A percentile compares a stretch with the other conserved stretches of the same genome.
Conservation (phyloP, 2,329 filamentous ascomycete genomes). For the Colletotrichum spaethianum region DNA sequence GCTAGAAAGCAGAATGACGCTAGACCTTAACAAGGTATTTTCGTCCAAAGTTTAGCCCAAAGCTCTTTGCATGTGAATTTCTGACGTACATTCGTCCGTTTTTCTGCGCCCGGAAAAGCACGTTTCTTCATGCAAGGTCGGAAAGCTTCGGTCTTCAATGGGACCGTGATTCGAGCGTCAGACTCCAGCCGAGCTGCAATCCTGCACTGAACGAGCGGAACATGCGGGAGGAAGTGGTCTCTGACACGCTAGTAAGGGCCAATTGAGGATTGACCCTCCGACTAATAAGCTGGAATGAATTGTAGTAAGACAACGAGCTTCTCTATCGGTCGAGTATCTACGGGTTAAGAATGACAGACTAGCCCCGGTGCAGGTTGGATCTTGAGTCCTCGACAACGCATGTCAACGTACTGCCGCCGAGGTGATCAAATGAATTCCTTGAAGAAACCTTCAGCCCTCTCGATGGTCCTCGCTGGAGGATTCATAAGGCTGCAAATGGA, state of each 20-base stretch:
- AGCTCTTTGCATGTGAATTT: constrained; percentile 29
- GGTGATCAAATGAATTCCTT: constrained; percentile 18
- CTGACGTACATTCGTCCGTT: constrained; percentile 32
- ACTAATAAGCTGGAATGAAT: constrained; percentile 1
- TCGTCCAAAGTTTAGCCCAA: constrained; percentile 27
- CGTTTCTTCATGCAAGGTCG: constrained; percentile 14
- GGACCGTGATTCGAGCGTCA: constrained; percentile 9
- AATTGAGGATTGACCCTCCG: constrained; percentile 2
- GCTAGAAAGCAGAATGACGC: constrained; percentile 7
- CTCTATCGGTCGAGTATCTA: neutral
- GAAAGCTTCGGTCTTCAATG: constrained; percentile 5
- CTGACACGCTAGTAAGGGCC: constrained; percentile 21
- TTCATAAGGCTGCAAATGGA: neutral
- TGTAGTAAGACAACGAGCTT: constrained; percentile 4
- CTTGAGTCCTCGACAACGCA: constrained; percentile 15
- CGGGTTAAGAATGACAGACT: constrained; percentile 31
- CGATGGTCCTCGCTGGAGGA: neutral
- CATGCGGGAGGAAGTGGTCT: neutral
- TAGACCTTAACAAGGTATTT: constrained; percentile 32
- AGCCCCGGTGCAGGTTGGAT: neutral
- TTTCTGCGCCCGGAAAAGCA: constrained; percentile 14
- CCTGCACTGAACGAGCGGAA: neutral
- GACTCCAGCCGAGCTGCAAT: neutral
- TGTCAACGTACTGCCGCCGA: neutral
- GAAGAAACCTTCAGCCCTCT: neutral